Conservation (phyloP, 768 basidiomycete genomes). For the Collybia mongolica region DNA sequence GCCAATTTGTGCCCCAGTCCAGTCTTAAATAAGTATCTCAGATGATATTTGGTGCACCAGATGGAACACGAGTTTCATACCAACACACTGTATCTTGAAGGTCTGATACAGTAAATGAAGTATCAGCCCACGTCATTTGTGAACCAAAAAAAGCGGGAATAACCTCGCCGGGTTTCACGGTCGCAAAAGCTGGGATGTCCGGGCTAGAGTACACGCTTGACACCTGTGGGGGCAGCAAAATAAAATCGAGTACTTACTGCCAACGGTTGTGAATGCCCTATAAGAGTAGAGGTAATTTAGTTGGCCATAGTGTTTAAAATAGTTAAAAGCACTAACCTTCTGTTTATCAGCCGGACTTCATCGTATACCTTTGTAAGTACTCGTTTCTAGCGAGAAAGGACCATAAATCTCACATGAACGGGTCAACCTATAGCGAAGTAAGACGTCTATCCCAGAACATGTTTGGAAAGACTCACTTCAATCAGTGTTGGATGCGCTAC, state of each 20-base stretch:
- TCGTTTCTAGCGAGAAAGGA: neutral
- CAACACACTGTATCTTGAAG: constrained; percentile 71
- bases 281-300: neutral
- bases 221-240: neutral
- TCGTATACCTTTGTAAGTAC: neutral
- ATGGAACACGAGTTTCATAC: constrained; percentile 28
- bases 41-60: neutral
- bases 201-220: constrained; percentile 35
- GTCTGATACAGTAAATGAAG: constrained; percentile 32
- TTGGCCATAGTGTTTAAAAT: neutral
- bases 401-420: constrained; percentile 51
- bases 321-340: constrained; percentile 38
- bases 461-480: constrained; percentile 33
- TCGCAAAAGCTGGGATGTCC: constrained; percentile 60
- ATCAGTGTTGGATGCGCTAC: constrained; percentile 58
- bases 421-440: constrained; percentile 52
- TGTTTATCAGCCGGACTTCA: constrained; percentile 51
- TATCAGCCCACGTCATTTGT: neutral
- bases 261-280: constrained; percentile 72
- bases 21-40: constrained; percentile 41
- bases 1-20: constrained; percentile 79
- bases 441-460: neutral
- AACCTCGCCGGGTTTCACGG: constrained; percentile 63
- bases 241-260: constrained; percentile 48
- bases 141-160: neutral